Evolutionary conservation across 1,284 basidiomycete species (phyloP), one percentile per base, ranked within the genome.

Genomic region (Fomitiporia mediterranea): DNA sequence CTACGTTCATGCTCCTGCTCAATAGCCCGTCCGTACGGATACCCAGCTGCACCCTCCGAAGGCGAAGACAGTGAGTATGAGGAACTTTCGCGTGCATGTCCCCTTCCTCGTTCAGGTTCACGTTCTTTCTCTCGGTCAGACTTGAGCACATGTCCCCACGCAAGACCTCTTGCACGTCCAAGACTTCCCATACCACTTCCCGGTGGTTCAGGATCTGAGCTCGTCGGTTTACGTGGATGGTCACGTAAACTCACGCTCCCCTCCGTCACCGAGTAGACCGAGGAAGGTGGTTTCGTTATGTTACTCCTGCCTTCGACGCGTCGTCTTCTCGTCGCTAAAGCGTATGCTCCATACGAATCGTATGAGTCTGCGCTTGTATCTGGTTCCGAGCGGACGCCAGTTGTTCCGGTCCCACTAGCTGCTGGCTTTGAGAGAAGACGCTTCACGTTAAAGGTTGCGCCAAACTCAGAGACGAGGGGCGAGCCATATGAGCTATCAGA

Each of bases 381-480:
- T 3, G 58, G 54, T 21, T 56, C 58, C 15, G 54, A 56, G 15
- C 48, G 51, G 13, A 51, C 57, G 23, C 38, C 53, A 21, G 37
- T 32, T 9, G 25, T 17, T 21, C 47, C 28, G 2, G 32, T 37
- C 4, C 28, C 27, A 9, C 32, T 34, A 25, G 52, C 52, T 27
- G 71, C 70, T 1, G 72, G 72, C 56, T 73, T 73, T 61, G 71
- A 71, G 52, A 74, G 65, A 5, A 74, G 67, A 17, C 72, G 67
- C 58, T 73, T 74, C 53, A 74, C 62, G 54, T 72, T 71, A 6
- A 73, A 63, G 42, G 67, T 67, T 6, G 67, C 27, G 4, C 44
- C 52, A 19, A 42, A 34, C 8, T 38, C 34, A 15, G 55, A 35
- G 17, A 40, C 46, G 28, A 55, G 34, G 4, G 57, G 57, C 8